phyloP scores from a whole-genome alignment of 2,329 filamentous ascomycete species.

The Apiospora koreana region DNA sequence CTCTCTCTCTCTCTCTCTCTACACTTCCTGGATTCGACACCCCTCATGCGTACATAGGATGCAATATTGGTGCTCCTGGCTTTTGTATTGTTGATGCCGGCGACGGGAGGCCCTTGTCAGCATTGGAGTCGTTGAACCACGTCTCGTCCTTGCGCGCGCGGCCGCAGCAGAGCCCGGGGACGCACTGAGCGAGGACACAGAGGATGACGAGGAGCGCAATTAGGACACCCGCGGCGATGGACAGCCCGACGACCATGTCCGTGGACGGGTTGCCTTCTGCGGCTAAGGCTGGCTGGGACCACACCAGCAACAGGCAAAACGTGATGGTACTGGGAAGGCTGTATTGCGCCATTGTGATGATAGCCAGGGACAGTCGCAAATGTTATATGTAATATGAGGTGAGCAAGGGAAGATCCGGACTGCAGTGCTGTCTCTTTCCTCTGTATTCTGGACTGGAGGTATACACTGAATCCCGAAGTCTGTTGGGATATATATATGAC shows the following conservation, averaged over 20 bases:
- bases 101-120: background rate
- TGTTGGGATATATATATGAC: background rate
- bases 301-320: background rate
- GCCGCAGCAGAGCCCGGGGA: background rate
- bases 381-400: background rate
- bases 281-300: slow-evolving; percentile 11
- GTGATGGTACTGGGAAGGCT: slow-evolving; percentile 8
- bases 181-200: slow-evolving; percentile 27
- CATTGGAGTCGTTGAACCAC: background rate
- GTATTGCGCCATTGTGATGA: background rate
- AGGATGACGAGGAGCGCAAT: slow-evolving; percentile 22
- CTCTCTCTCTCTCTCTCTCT: background rate
- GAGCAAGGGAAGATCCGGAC: background rate
- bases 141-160: background rate
- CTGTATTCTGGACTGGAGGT: background rate
- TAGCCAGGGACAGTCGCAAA: too few species aligned
- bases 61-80: background rate
- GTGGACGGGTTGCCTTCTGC: slow-evolving; percentile 19
- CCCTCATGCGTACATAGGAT: slow-evolving; percentile 4
- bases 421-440: background rate
- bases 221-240: slow-evolving; percentile 20
- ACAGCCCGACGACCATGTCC: slow-evolving; percentile 23
- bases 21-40: too few species aligned
- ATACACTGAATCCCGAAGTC: background rate
- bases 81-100: background rate